phyloP scores from a whole-genome alignment of 129 eudicot genomes.

The Lonicera japonica region DNA sequence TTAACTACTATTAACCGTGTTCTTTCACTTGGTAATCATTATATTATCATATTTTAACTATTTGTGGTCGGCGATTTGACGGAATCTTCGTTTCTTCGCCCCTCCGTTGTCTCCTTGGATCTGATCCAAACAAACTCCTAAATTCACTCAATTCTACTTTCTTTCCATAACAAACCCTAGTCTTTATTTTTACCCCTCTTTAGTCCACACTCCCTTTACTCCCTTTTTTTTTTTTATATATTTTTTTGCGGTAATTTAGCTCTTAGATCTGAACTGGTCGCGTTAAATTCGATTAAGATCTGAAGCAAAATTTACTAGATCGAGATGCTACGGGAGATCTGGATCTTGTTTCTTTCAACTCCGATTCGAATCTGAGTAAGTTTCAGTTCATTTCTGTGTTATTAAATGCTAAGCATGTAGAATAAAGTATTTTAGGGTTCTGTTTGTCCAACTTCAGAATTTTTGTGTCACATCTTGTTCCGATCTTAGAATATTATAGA shows the following conservation, averaged over 20 bases:
- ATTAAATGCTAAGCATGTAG: no score
- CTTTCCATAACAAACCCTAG: slow-evolving; percentile 16
- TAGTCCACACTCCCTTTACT: background rate
- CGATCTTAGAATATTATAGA: background rate
- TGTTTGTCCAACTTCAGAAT: background rate
- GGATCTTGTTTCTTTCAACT: slow-evolving; percentile 19
- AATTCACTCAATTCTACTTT: slow-evolving; percentile 18
- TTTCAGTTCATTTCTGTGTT: slow-evolving; percentile 21
- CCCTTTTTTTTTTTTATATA: background rate
- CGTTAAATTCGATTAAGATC: slow-evolving; percentile 34
- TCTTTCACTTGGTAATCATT: slow-evolving; percentile 45
- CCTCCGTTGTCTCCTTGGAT: slow-evolving; percentile 39
- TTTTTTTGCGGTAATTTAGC: background rate
- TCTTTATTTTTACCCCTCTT: no score
- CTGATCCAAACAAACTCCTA: slow-evolving; percentile 25
- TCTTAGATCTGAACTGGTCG: no score
- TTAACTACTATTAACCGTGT: slow-evolving; percentile 22
- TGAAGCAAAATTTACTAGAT: slow-evolving; percentile 44
- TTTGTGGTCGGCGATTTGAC: slow-evolving; percentile 19
- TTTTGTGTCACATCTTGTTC: no score
- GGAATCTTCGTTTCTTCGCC: slow-evolving; percentile 32
- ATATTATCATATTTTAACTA: slow-evolving; percentile 29
- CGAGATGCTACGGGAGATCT: slow-evolving; percentile 31
- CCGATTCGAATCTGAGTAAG: slow-evolving; percentile 46
- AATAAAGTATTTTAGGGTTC: slow-evolving; percentile 24